Evolutionary conservation across 257 asterid genomes (phyloP).

Genomic region (Dorcoceras hygrometricum): DNA sequence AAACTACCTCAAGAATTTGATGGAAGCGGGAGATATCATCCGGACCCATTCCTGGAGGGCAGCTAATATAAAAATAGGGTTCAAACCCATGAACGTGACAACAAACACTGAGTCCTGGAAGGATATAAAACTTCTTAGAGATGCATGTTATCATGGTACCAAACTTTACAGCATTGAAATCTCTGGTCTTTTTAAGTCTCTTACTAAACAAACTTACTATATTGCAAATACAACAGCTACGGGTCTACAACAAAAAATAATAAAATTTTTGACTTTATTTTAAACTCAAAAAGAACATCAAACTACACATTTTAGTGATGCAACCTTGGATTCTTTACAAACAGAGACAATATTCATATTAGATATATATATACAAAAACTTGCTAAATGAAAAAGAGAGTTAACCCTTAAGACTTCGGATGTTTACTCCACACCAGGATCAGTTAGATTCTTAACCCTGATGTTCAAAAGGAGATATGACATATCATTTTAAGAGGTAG

Average conservation of each 20-base stretch:
- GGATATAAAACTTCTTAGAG: slow-evolving; percentile 25
- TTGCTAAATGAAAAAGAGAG: slow-evolving; percentile 14
- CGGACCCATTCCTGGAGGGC: slow-evolving; percentile 97
- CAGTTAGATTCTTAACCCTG: slow-evolving; percentile 9
- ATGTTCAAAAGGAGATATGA: not conserved
- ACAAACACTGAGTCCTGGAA: slow-evolving; percentile 92
- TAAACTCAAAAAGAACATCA: slow-evolving; percentile 11
- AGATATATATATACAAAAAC: not conserved
- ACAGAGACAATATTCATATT: not conserved
- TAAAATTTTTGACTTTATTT: not conserved
- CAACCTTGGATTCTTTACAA: not conserved
- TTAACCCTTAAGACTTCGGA: slow-evolving; percentile 14
- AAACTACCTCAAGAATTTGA: slow-evolving; percentile 79
- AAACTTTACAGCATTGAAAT: slow-evolving; percentile 4
- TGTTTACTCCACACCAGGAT: slow-evolving; percentile 8
- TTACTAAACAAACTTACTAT: not conserved
- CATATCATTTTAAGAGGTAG: not conserved
- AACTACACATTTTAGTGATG: slow-evolving; percentile 1
- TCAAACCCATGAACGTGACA: slow-evolving; percentile 93
- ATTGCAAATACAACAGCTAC: slow-evolving; percentile 8
- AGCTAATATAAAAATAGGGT: slow-evolving; percentile 85
- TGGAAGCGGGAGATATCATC: slow-evolving; percentile 91
- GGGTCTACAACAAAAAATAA: slow-evolving; percentile 6
- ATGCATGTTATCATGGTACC: slow-evolving; percentile 6
- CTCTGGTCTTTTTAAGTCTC: slow-evolving; percentile 10